Evolutionary conservation across 192 early-diverging fungal species (phyloP).

Genomic region (Powellomyces hirtus): DNA sequence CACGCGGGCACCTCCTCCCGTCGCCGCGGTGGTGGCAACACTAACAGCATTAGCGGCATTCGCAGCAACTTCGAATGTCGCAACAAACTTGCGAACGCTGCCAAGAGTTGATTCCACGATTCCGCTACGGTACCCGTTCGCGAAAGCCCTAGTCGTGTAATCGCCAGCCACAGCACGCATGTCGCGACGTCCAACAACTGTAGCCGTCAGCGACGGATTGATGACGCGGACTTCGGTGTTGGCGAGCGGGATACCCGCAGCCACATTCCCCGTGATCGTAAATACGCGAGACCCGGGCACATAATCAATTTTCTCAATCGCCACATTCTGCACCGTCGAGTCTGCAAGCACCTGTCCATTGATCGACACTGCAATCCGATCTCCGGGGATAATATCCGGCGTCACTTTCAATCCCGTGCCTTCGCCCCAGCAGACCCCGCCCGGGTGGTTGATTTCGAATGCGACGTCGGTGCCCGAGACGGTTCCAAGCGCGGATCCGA

Average conservation of each 20-base stretch:
- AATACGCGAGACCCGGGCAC: not conserved
- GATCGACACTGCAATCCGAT: not conserved
- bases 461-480: constrained; percentile 10
- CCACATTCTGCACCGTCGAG: not conserved
- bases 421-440: constrained; percentile 12
- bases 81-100: not conserved
- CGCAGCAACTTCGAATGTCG: constrained; percentile 1
- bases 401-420: constrained; percentile 6
- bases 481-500: not conserved
- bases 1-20: constrained; percentile 1
- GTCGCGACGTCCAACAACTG: not conserved
- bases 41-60: not conserved
- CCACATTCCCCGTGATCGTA: not conserved
- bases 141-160: not conserved
- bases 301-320: not conserved
- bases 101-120: not conserved
- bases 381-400: not conserved
- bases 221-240: constrained; percentile 1
- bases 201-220: not conserved
- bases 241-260: not conserved
- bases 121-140: not conserved
- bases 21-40: not conserved
- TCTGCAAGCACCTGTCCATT: not conserved
- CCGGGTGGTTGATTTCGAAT: constrained; percentile 13
- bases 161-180: not conserved